Base-by-base conservation (phyloP, 2,329 filamentous ascomycete species). In the Phaeosphaeria sp. region DNA sequence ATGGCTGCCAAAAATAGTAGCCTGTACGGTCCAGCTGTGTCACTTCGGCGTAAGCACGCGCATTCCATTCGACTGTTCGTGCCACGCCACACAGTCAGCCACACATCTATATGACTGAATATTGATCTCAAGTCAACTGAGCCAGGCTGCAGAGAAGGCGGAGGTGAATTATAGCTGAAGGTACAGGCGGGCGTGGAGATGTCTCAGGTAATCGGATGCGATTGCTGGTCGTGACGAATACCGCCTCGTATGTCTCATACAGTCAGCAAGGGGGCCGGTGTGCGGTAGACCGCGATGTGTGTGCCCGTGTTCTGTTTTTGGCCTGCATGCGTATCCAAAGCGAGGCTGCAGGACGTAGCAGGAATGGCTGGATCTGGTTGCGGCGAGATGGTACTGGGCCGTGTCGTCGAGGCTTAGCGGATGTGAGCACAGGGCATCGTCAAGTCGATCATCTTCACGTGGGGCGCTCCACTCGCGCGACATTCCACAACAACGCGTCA, bases 1-100 rank as follows among this genome's bases (percentile, higher is more conserved):
- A 36, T 48, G 53, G 22, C 22, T 52, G 42, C 63, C 60, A 65
- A 65, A 59, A 63, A 63, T 65, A 65, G 63, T 27, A 55, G 22
- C 36, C 22, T 40, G 51, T 45, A 50, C 45, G 49, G 56, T 53
- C 45, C 43, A 57, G 56, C 53, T 61, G 51, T 53, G 44, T 51
- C 52, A 55, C 55, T 0, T 46, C 39, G 62, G 53, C 51, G 59
- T 60, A 52, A 62, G 59, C 57, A 55, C 55, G 45, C 25, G n/a
- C 44, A 40, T 40, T 40, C 27, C 30, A 20, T 18, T 46, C 25
- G 36, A 20, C 36, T 13, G 18, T 8, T n/a, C 17, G 25, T 39
- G 36, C 36, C 33, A 30, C 22, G 46, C 27, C 18, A 55, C 40
- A 36, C 17, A n/a, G n/a, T 21, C 48, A 51, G 49, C 42, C 42